Conservation (phyloP, 208 protist genomes). For the Trypanosoma melophagium region DNA sequence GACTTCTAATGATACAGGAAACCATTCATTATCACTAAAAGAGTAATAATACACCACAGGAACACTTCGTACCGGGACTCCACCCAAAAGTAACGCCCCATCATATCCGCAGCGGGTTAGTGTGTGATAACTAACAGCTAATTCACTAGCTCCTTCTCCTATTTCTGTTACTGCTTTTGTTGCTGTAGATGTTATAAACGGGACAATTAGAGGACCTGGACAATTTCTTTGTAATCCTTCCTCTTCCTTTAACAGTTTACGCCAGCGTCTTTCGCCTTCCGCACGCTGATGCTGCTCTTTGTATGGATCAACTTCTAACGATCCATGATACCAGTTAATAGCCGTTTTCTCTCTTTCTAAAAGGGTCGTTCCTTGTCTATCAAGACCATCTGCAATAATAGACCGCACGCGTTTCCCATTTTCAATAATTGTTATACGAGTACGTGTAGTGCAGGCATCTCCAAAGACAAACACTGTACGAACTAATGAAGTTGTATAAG, state of each 20-base stretch:
- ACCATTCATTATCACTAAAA: slow-evolving; percentile 31
- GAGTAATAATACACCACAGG: slow-evolving; percentile 33
- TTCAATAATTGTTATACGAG: slow-evolving; percentile 13
- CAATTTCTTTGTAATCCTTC: slow-evolving; percentile 25
- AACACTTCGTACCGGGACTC: slow-evolving; percentile 12
- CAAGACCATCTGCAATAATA: slow-evolving; percentile 12
- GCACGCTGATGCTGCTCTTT: slow-evolving; percentile 34
- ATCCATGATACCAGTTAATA: slow-evolving; percentile 68
- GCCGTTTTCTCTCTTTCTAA: slow-evolving; percentile 17
- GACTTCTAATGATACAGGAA: slow-evolving; percentile 25
- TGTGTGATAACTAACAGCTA: slow-evolving; percentile 47
- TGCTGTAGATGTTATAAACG: slow-evolving; percentile 46
- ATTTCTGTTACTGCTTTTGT: not conserved
- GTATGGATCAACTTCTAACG: slow-evolving; percentile 28
- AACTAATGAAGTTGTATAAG: not conserved
- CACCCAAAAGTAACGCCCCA: slow-evolving; percentile 51
- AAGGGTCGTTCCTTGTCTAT: not conserved
- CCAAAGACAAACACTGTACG: slow-evolving; percentile 70
- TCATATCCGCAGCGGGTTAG: slow-evolving; percentile 50
- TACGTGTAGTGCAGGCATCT: slow-evolving; percentile 69
- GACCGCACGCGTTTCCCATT: not conserved
- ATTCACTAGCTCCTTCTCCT: slow-evolving; percentile 24
- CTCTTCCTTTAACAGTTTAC: slow-evolving; percentile 36
- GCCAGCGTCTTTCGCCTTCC: slow-evolving; percentile 36
- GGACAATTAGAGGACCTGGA: slow-evolving; percentile 33